Base-by-base conservation (phyloP, 805 yeast species). In the Yamadazyma nakazawae region DNA sequence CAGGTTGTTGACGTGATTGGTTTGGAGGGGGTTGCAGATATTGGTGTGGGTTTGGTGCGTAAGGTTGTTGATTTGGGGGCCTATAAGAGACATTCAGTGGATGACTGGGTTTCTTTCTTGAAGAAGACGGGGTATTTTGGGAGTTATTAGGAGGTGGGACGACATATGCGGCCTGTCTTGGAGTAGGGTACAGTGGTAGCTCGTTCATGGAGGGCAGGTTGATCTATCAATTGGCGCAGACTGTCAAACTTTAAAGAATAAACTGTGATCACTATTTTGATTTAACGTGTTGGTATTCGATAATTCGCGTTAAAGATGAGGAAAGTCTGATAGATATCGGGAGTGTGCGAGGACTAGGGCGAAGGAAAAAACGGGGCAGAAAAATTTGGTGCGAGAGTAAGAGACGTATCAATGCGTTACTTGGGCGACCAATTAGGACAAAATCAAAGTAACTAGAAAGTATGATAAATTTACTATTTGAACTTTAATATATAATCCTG, bases 141-240 rank as follows among this genome's bases (percentile, higher is more conserved):
- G 18, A 50, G 24, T 32, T 52, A 18, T 32, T 52, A 18, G 46
- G 51, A 26, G 55, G 50, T 34, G 55, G 61, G 21, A 59, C 60
- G 14, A 57, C 60, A 48, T 67, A 63, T 3, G 72, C 60, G 6
- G 74, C 74, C 58, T 72, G 75, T 43, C 64, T 71, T 2, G 77
- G 78, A 21, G 78, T 72, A 5, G 76, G 78, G 54, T 69, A 70
- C 56, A 63, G 55, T 18, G 78, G 78, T 53, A 72, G 60, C 32
- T 72, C 76, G 60, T 72, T 52, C 55, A 52, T 52, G 19, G 11
- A 5, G 19, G n/a, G 17, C 12, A 17, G 6, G 4, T 14, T 34
- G 37, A 10, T 34, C 19, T 3, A 34, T 8, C 37, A 34, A 34
- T 8, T 5, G 19, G 19, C 34, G 14, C 14, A 30, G 8, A n/a